Base-by-base conservation (phyloP, 2,329 filamentous ascomycete species). In the Hypoxylon sp. region DNA sequence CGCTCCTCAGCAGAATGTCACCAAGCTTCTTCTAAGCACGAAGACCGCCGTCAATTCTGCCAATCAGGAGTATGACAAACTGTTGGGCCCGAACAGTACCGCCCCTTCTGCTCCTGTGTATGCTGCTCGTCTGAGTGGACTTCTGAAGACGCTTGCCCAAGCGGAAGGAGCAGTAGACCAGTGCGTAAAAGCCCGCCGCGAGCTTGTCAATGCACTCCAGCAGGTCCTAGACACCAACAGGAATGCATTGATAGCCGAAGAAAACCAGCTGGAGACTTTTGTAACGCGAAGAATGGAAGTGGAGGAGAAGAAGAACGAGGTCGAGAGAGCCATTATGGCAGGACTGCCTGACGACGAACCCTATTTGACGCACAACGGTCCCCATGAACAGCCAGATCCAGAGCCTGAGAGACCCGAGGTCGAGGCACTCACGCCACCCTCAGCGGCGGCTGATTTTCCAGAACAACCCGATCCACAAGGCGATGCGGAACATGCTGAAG, bases 111-210 rank as follows among this genome's bases (percentile, higher is more conserved):
- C 94, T 0, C 94, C 96, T 0, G 94, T 99, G 19, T 93, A 97
- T 75, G 96, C 96, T 1, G 95, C 95, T 12, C 91, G 93, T 27
- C 87, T 99, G 7, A 94, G 92, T 70, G 91, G 93, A 2, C 84
- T 99, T n/a, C 85, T 98, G 57, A 97, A 96, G 81, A 91, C 90
- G 5, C 85, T 99, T 16, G 93, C 93, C 19, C 92, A 88, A 69
- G 96, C 96, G 2, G 94, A 99, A 79, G 92, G 89, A 58, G 94
- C 95, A 0, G 91, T 98, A 1, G 90, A 92, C 1, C 93, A 97
- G 73, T 93, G 91, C 71, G 93, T 99, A 76, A 94, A 95, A 76
- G 93, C 94, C 1, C 90, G 96, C 12, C 87, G 88, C 70, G 87
- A 88, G 8, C 85, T 99, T 27, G 90, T 98, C 37, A 85, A 87